phyloP scores from a whole-genome alignment of 352 stramenopile species.

The Pythium utonaiense region DNA sequence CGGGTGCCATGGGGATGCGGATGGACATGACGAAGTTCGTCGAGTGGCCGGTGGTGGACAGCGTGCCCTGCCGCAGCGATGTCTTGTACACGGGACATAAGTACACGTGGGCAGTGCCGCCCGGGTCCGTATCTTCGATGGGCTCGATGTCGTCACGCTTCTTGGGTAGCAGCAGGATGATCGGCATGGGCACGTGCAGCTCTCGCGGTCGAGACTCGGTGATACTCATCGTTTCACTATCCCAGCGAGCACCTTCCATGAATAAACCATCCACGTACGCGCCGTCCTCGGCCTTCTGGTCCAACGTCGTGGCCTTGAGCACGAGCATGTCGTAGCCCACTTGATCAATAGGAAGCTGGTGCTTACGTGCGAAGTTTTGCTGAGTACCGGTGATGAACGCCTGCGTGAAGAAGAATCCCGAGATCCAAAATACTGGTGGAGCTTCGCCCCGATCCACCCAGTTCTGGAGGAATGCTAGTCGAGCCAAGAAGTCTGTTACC shows the following conservation, averaged over 20 bases:
- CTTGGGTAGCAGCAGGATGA: slow-evolving; percentile 82
- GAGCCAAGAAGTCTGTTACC: slow-evolving; percentile 88
- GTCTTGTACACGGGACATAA: slow-evolving; percentile 93
- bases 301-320: slow-evolving; percentile 43
- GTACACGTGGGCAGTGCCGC: slow-evolving; percentile 89
- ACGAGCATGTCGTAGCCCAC: slow-evolving; percentile 89
- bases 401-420: slow-evolving; percentile 94
- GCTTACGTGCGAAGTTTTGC: slow-evolving; percentile 91
- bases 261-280: slow-evolving; percentile 90
- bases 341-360: slow-evolving; percentile 90
- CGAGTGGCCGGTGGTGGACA: slow-evolving; percentile 93
- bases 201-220: slow-evolving; percentile 83
- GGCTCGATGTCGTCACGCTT: slow-evolving; percentile 78
- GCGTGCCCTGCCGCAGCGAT: slow-evolving; percentile 85
- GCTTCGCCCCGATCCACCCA: slow-evolving; percentile 79
- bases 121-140: slow-evolving; percentile 88
- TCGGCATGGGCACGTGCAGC: slow-evolving; percentile 84
- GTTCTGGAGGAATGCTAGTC: slow-evolving; percentile 73
- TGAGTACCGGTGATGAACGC: slow-evolving; percentile 93
- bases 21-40: slow-evolving; percentile 97
- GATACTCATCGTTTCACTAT: slow-evolving; percentile 57
- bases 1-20: slow-evolving; percentile 82
- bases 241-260: slow-evolving; percentile 89
- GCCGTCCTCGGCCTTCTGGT: slow-evolving; percentile 71
- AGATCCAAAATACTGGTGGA: slow-evolving; percentile 91